Conservation (phyloP, 2,329 filamentous ascomycete genomes). For the Cephalotrichum gorgonifer region DNA sequence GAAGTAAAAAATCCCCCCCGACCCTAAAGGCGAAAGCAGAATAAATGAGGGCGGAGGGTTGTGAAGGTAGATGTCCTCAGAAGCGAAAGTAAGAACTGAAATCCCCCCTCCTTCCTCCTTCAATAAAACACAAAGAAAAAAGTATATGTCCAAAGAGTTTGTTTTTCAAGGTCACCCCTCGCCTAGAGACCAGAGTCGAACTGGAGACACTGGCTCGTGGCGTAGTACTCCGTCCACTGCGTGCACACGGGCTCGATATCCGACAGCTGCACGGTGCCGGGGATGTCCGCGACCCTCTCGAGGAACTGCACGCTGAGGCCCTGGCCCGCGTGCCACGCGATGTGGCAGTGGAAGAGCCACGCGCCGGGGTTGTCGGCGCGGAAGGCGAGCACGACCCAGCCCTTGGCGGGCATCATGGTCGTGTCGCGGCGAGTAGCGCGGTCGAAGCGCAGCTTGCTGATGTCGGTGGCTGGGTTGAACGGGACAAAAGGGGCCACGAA, state of each 20-base stretch:
- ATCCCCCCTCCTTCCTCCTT: too few species aligned
- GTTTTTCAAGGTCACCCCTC: neutral
- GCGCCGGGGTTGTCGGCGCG: slow-evolving; percentile 38
- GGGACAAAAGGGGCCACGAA: slow-evolving; percentile 1
- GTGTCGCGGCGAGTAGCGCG: slow-evolving; percentile 44
- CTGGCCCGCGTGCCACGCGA: slow-evolving; percentile 44
- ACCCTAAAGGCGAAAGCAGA: too few species aligned
- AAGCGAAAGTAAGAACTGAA: too few species aligned
- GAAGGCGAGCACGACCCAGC: slow-evolving; percentile 39
- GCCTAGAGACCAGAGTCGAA: slow-evolving; percentile 10
- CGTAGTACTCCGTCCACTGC: slow-evolving; percentile 9
- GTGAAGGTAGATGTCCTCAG: too few species aligned
- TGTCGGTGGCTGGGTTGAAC: slow-evolving; percentile 19
- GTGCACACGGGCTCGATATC: slow-evolving; percentile 7
- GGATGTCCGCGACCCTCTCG: slow-evolving; percentile 8
- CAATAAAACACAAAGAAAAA: neutral
- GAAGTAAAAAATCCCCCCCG: too few species aligned
- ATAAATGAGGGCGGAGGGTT: too few species aligned
- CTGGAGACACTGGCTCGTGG: slow-evolving; percentile 8
- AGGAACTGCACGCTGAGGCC: slow-evolving; percentile 44
- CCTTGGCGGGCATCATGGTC: slow-evolving; percentile 31
- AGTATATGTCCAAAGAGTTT: neutral
- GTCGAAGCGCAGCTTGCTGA: slow-evolving; percentile 25
- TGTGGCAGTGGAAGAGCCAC: slow-evolving; percentile 46
- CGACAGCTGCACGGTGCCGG: slow-evolving; percentile 7